Conservation (phyloP, 768 basidiomycete genomes). For the Hortiboletus campestris region DNA sequence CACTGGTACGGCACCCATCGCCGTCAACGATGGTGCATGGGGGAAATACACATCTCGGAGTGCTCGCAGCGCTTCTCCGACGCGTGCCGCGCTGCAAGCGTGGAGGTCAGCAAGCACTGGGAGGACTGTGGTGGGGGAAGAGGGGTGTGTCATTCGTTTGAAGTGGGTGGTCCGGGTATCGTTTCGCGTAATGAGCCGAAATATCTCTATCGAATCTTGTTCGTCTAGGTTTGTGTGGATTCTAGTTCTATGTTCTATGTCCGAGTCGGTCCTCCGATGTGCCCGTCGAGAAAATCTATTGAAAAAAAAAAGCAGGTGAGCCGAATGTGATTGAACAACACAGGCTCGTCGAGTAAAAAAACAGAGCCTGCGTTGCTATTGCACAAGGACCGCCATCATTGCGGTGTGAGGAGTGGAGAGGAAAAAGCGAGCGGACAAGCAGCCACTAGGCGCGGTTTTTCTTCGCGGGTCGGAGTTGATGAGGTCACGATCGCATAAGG, state of each 20-base stretch:
- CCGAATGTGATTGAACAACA: constrained; percentile 10
- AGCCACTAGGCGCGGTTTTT: not conserved
- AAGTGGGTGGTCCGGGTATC: constrained; percentile 1
- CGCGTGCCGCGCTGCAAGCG: constrained; percentile 33
- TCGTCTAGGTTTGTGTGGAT: constrained; percentile 7
- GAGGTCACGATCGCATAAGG: not conserved
- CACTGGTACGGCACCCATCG: constrained; percentile 7
- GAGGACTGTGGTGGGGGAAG: constrained; percentile 51
- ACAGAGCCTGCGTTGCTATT: constrained; percentile 48
- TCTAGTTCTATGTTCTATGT: constrained; percentile 16
- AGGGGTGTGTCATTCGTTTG: constrained; percentile 13
- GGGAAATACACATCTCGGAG: constrained; percentile 56
- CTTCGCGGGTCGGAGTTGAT: constrained; percentile 13
- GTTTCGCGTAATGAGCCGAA: not conserved
- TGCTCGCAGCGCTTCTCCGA: constrained; percentile 42
- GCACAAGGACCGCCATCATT: constrained; percentile 52
- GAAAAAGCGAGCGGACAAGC: not conserved
- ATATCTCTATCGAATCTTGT: constrained; percentile 7
- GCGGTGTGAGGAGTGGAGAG: constrained; percentile 8
- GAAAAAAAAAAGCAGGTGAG: not conserved
- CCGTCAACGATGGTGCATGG: constrained; percentile 16
- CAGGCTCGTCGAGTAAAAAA: constrained; percentile 15
- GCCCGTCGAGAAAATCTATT: constrained; percentile 3
- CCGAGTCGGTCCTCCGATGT: not conserved
- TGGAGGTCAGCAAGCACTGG: constrained; percentile 51